These are phyloP conservation scores for Verticillium klebahnii DNA, from an alignment of 2,329 filamentous ascomycete genomes.

Conservation along the genomic window DNA sequence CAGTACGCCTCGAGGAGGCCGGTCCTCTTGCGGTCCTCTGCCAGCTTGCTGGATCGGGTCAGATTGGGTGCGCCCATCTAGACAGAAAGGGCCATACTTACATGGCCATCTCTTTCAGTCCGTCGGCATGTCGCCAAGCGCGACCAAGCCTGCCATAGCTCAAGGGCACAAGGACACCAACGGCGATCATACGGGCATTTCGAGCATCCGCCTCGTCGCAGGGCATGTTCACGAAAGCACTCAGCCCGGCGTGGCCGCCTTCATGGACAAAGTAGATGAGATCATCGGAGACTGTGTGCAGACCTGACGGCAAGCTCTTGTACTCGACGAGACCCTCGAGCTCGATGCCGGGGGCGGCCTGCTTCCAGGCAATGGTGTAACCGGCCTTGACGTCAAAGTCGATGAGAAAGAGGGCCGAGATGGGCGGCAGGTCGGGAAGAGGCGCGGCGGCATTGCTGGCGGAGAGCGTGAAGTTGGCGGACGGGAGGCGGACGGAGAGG, in stretches of 20 bases:
- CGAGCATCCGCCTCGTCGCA: conserved; percentile 72
- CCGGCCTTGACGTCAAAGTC: conserved; percentile 90
- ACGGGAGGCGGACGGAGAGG: conserved; percentile 31
- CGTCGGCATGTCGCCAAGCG: conserved; percentile 81
- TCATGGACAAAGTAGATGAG: conserved; percentile 92
- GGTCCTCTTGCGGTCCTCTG: conserved; percentile 59
- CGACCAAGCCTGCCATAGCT: conserved; percentile 82
- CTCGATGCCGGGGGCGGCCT: conserved; percentile 61
- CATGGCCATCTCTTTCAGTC: conserved; percentile 69
- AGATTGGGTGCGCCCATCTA: conserved; percentile 17
- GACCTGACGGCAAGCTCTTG: conserved; percentile 89
- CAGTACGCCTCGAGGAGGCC: conserved; percentile 74
- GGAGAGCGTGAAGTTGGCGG: conserved; percentile 23
- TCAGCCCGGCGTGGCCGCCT: conserved; percentile 75
- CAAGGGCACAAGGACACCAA: conserved; percentile 81
- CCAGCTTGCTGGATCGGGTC: conserved; percentile 46
- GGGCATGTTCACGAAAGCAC: conserved; percentile 82
- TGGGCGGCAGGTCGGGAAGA: conserved; percentile 48
- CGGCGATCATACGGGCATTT: conserved; percentile 88
- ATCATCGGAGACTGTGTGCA: conserved; percentile 85
- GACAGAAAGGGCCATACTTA: conserved; percentile 30
- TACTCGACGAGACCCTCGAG: conserved; percentile 90
- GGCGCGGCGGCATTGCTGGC: conserved; percentile 6
- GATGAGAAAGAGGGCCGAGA: conserved; percentile 82
- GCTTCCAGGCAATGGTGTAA: conserved; percentile 88